Base-by-base conservation (phyloP, 345 rosid genomes). In the Excoecaria cochinchinensis region DNA sequence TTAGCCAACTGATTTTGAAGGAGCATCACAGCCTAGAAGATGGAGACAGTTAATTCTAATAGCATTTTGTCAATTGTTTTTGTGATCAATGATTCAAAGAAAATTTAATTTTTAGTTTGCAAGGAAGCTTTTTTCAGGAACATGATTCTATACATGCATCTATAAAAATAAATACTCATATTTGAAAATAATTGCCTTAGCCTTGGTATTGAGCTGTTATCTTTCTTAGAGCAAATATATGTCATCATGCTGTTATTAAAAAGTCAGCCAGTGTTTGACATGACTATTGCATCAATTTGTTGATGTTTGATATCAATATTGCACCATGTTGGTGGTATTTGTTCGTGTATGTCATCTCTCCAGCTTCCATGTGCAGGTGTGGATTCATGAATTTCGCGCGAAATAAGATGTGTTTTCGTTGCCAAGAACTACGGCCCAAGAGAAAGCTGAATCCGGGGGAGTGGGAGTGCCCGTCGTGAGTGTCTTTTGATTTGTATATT, bases 401-500 rank as follows among this genome's bases (percentile, higher is more conserved):
- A 86, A 95, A 95, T 60, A 90, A 70, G 77, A 85, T 71, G 57
- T 95, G 99, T 82, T 77, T 85, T 58, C 86, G 87, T 24, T 95
- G 99, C 64, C 70, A 50, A 44, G 89, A 55, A 69, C 71, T 75
- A 72, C 91, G 97, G 36, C 93, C 97, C 6, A 82, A 83, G 81
- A 87, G 86, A 71, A 79, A 84, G 73, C 84, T 92, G 22, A 79
- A 84, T 60, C 90, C 87, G 72, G 99, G 99, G 83, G 98, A 92
- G 68, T 91, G 99, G 98, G 94, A 90, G 80, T 95, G 99, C 81
- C 91, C 92, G n/a, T 84, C 90, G 97, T 94, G 66, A 74, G 96
- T 81, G 59, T 73, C 80, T 82, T 75, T 77, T 52, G 31, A 73
- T 19, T 5, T 10, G 22, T 5, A 4, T 9, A 13, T 51, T n/a